A percentile compares a stretch with the other conserved stretches of the same genome.
Evolutionary conservation across 2,329 filamentous ascomycete species (phyloP).

Genomic region (Alternaria rosae): DNA sequence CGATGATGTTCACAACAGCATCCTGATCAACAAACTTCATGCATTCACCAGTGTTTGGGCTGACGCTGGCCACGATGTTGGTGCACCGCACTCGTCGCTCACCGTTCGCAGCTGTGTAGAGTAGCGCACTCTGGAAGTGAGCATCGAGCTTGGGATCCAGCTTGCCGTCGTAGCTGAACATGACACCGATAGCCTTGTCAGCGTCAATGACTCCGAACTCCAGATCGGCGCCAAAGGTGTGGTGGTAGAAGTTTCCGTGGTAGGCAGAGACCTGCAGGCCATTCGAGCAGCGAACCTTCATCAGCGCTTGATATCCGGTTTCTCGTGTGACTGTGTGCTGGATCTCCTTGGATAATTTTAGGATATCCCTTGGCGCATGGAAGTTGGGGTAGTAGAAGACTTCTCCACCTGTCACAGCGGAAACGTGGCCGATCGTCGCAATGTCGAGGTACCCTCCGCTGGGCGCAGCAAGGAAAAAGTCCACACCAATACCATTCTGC

Average conservation of each 20-base stretch:
- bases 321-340: slow-evolving; percentile 85
- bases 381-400: slow-evolving; percentile 98
- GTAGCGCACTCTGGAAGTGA: slow-evolving; percentile 92
- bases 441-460: slow-evolving; percentile 92
- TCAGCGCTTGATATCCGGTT: slow-evolving; percentile 92
- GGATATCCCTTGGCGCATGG: slow-evolving; percentile 81
- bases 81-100: slow-evolving; percentile 90
- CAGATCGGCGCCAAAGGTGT: slow-evolving; percentile 92
- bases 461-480: slow-evolving; percentile 94
- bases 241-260: slow-evolving; percentile 94
- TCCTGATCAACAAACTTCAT: slow-evolving; percentile 98
- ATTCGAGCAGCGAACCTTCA: slow-evolving; percentile 98
- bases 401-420: slow-evolving; percentile 90
- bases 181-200: slow-evolving; percentile 90
- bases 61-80: slow-evolving; percentile 92
- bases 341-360: slow-evolving; percentile 85
- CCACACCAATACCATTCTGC: slow-evolving; percentile 82
- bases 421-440: slow-evolving; percentile 87
- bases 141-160: slow-evolving; percentile 96
- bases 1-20: slow-evolving; percentile 84
- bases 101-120: slow-evolving; percentile 91
- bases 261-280: slow-evolving; percentile 93
- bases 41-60: slow-evolving; percentile 79
- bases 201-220: slow-evolving; percentile 92
- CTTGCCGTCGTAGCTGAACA: slow-evolving; percentile 96